Conservation (phyloP, 192 early-diverging fungal species). For the Physocladia obscura region DNA sequence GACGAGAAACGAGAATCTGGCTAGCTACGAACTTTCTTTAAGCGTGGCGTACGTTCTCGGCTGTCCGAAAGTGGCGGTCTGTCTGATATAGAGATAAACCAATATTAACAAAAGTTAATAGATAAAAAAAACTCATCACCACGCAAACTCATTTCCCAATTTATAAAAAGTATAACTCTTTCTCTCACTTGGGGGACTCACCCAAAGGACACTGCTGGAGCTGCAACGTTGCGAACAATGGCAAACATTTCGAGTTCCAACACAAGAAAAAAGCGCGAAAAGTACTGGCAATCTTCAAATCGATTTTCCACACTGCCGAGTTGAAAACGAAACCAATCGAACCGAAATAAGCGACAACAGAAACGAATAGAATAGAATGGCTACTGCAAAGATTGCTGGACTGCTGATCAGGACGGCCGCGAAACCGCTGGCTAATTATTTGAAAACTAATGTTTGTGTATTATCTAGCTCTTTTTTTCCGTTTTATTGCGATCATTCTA, state of each 20-base stretch:
- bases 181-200: neutral
- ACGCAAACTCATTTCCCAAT: neutral
- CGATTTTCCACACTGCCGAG: too few species aligned
- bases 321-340: too few species aligned
- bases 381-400: constrained; percentile 41
- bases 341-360: too few species aligned
- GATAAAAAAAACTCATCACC: neutral
- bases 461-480: neutral
- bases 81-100: neutral
- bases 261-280: constrained; percentile 2
- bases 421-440: constrained; percentile 47
- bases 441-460: constrained; percentile 33
- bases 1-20: neutral
- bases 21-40: constrained; percentile 26
- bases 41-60: constrained; percentile 28
- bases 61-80: constrained; percentile 1
- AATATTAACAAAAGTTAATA: neutral
- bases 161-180: neutral
- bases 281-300: too few species aligned
- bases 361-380: neutral
- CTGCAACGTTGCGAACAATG: constrained; percentile 7
- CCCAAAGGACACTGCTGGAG: neutral
- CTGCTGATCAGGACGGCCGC: constrained; percentile 45
- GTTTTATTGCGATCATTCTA: neutral
- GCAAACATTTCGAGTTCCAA: constrained; percentile 2